Conservation (phyloP, 768 basidiomycete genomes). For the Termitomyces titanicus region DNA sequence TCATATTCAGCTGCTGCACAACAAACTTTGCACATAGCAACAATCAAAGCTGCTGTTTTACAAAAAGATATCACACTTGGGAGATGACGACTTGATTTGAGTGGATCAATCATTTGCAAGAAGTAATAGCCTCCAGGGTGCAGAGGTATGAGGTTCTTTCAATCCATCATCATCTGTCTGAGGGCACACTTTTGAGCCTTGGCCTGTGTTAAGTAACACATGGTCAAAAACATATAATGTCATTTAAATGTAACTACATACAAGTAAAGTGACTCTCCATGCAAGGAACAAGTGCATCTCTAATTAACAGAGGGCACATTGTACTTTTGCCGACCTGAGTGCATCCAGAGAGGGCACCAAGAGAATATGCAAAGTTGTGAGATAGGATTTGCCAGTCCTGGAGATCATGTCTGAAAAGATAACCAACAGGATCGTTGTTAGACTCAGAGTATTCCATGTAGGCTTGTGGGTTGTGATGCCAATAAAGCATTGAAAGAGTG, state of each 20-base stretch:
- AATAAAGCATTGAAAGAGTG: constrained; percentile 7
- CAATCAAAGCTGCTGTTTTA: not conserved
- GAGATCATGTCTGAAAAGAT: constrained; percentile 13
- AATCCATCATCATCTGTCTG: constrained; percentile 2
- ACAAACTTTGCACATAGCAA: not conserved
- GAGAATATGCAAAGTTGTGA: constrained; percentile 13
- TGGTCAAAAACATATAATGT: not conserved
- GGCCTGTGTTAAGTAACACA: constrained; percentile 9
- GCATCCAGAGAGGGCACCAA: constrained; percentile 8
- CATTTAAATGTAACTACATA: constrained; percentile 4
- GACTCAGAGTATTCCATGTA: constrained; percentile 16
- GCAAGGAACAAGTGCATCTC: constrained; percentile 8
- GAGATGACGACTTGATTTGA: not conserved
- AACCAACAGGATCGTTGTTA: constrained; percentile 5
- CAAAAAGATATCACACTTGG: not conserved
- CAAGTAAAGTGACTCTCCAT: constrained; percentile 13
- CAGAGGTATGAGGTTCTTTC: not conserved
- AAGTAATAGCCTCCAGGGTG: not conserved
- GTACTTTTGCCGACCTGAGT: not conserved
- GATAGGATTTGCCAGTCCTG: constrained; percentile 9
- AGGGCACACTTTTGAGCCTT: constrained; percentile 18
- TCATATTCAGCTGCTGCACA: not conserved
- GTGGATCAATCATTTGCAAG: not conserved
- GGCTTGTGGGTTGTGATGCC: constrained; percentile 4
- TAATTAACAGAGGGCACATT: constrained; percentile 4